These are phyloP conservation scores for Yamadazyma akitaensis DNA, from an alignment of 805 yeast species.

Conservation along the genomic window DNA sequence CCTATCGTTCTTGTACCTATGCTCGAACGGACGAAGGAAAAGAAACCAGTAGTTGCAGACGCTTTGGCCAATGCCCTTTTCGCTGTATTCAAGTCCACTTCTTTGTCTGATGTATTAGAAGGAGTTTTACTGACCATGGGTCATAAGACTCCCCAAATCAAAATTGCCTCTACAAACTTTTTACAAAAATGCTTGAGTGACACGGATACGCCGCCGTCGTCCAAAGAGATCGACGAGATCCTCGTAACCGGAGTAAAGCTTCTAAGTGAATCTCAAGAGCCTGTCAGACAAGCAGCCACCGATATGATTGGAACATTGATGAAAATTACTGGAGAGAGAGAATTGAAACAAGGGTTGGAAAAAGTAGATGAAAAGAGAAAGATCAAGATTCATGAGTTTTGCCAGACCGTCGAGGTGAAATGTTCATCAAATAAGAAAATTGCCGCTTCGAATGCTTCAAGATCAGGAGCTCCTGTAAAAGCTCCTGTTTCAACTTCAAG, in stretches of 20 bases:
- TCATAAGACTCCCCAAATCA: conserved; percentile 82
- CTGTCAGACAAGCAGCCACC: conserved; percentile 74
- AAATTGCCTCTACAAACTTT: conserved; percentile 64
- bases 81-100: conserved; percentile 52
- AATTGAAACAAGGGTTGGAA: conserved; percentile 55
- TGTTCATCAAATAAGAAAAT: not conserved
- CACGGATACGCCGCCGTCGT: conserved; percentile 47
- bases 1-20: conserved; percentile 54
- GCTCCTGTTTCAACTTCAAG: conserved; percentile 1
- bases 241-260: conserved; percentile 56
- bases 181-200: conserved; percentile 59
- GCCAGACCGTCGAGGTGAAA: conserved; percentile 53
- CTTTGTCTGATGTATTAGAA: conserved; percentile 55
- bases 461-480: not conserved
- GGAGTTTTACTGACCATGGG: conserved; percentile 56
- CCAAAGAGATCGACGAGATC: conserved; percentile 53
- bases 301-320: conserved; percentile 76
- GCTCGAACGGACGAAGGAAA: conserved; percentile 84
- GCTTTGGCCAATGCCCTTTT: conserved; percentile 67
- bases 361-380: conserved; percentile 75
- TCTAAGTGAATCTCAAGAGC: conserved; percentile 80
- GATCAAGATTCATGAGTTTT: conserved; percentile 59
- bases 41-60: conserved; percentile 72
- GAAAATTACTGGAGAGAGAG: conserved; percentile 78
- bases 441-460: not conserved